Evolutionary conservation across 805 yeast genomes (phyloP).

Genomic region (Tetrapisispora phaffii): DNA sequence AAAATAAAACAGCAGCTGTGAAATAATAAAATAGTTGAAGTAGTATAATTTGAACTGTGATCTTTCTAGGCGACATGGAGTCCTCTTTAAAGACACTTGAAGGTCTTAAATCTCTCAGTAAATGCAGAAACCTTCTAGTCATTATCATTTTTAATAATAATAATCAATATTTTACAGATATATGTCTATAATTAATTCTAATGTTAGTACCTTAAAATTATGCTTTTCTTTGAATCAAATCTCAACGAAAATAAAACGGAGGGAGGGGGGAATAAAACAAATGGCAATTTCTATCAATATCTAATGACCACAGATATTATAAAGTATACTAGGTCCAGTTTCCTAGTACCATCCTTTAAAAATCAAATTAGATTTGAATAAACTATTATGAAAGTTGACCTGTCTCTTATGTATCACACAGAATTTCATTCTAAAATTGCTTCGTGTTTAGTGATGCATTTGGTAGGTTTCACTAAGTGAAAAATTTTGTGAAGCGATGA

Average conservation of each 20-base stretch:
- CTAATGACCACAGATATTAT: too few relatives aligned
- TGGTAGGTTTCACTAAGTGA: not conserved
- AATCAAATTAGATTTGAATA: too few relatives aligned
- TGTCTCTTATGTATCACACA: not conserved
- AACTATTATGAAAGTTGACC: too few relatives aligned
- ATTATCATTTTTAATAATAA: not conserved
- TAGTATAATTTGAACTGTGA: constrained; percentile 62
- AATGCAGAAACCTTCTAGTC: constrained; percentile 21
- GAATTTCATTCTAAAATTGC: not conserved
- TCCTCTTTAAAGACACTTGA: constrained; percentile 31
- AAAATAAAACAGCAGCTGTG: constrained; percentile 59
- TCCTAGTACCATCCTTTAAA: too few relatives aligned
- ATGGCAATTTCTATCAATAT: too few relatives aligned
- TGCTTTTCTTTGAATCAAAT: too few relatives aligned
- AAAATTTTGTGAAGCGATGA: constrained; percentile 1
- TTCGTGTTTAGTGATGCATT: not conserved
- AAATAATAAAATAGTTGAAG: constrained; percentile 72
- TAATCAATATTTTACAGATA: not conserved
- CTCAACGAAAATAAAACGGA: too few relatives aligned
- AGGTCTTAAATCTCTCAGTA: constrained; percentile 23
- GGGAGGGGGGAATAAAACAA: too few relatives aligned
- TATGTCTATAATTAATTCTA: too few relatives aligned
- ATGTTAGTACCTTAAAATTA: too few relatives aligned
- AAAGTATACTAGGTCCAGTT: too few relatives aligned
- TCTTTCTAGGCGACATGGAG: constrained; percentile 46